Conservation (phyloP, 2,329 filamentous ascomycete genomes). For the Penicillium sp. region DNA sequence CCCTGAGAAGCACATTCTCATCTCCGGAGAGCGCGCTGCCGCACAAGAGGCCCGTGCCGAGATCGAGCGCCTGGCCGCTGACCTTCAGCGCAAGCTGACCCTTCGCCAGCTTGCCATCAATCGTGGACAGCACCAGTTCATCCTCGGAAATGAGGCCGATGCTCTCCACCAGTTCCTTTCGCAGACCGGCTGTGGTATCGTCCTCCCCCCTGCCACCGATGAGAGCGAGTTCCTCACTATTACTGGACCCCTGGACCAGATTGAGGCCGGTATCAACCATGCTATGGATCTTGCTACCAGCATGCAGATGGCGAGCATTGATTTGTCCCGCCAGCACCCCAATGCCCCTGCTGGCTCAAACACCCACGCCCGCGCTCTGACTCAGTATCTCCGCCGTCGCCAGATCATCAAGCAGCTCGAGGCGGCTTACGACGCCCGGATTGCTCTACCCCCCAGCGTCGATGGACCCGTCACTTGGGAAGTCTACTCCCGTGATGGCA, state of each 20-base stretch:
- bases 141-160: constrained; percentile 82
- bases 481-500: constrained; percentile 83
- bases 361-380: constrained; percentile 81
- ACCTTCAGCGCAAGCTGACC: constrained; percentile 76
- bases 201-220: constrained; percentile 76
- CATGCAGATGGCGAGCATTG: constrained; percentile 84
- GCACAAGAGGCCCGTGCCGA: constrained; percentile 80
- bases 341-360: constrained; percentile 74
- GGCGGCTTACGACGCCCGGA: constrained; percentile 79
- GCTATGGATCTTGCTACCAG: constrained; percentile 87
- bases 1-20: constrained; percentile 76
- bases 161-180: constrained; percentile 84
- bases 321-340: constrained; percentile 79
- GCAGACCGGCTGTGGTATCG: constrained; percentile 87
- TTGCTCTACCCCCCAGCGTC: constrained; percentile 73
- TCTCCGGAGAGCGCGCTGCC: constrained; percentile 83
- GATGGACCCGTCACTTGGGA: constrained; percentile 81
- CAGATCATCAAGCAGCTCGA: constrained; percentile 84
- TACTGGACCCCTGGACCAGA: constrained; percentile 75
- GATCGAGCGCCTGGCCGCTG: constrained; percentile 77
- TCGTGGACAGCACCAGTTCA: constrained; percentile 90
- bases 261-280: constrained; percentile 77
- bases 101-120: constrained; percentile 82
- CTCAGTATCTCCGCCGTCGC: constrained; percentile 83
- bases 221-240: constrained; percentile 85